Conservation (phyloP, 2,329 filamentous ascomycete species). For the Mollisia scopiformis region DNA sequence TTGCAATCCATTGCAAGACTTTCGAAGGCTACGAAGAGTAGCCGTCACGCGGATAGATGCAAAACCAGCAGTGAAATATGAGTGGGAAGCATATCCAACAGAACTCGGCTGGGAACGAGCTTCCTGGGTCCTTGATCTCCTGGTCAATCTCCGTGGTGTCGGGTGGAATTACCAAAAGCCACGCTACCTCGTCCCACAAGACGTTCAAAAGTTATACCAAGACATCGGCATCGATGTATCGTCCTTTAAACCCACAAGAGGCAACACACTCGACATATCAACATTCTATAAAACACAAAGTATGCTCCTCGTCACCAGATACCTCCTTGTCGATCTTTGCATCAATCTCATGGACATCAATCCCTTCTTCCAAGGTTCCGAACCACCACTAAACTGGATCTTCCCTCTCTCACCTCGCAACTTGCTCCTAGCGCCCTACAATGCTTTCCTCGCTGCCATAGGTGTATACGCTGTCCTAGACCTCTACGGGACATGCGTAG, state of each 20-base stretch:
- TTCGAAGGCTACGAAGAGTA: constrained; percentile 2
- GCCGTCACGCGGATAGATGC: background rate
- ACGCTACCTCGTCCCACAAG: background rate
- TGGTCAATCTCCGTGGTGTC: constrained; percentile 6
- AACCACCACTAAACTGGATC: background rate
- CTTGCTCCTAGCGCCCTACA: background rate
- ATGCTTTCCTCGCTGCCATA: background rate
- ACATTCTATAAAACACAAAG: background rate
- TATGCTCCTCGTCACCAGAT: background rate
- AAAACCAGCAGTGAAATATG: background rate
- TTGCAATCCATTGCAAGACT: constrained; percentile 8
- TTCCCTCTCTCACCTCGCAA: background rate
- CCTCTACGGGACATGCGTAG: background rate
- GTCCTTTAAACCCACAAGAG: background rate
- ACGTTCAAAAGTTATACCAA: constrained; percentile 5
- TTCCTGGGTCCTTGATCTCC: constrained; percentile 8
- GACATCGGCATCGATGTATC: background rate
- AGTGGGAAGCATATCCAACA: constrained; percentile 13
- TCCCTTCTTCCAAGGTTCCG: constrained; percentile 1
- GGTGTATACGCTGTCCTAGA: constrained; percentile 12
- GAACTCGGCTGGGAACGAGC: background rate
- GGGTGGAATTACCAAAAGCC: constrained; percentile 12
- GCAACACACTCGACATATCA: background rate
- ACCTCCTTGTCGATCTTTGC: constrained; percentile 3
- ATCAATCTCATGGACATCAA: constrained; percentile 1